Evolutionary conservation across 192 early-diverging fungal genomes (phyloP), one percentile per base, ranked within the genome.

Genomic region (Entophlyctis luteolus): DNA sequence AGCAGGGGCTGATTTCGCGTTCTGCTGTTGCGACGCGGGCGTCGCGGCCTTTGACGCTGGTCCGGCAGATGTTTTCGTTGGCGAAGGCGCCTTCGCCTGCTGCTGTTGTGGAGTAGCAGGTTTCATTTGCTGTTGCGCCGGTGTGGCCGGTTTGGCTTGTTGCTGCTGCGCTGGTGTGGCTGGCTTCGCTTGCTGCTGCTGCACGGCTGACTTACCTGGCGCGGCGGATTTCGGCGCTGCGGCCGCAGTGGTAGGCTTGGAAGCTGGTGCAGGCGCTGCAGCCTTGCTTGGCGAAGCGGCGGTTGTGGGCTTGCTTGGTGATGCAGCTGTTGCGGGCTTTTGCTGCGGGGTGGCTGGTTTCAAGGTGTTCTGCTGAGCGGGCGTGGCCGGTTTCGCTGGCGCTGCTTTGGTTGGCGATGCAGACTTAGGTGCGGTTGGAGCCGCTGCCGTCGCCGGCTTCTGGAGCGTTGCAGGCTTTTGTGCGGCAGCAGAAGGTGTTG

Each of bases 301-400:
- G 35, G 47, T 18, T 25, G 48, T 63, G 8, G 42, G 8, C 3
- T 29, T n/a, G 38, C 47, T 45, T 31, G 42, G 32, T 14, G 6
- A 12, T 66, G 39, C 23, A 48, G 33, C 42, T 4, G 18, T 27
- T 28, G 55, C 28, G 55, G 28, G 8, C 29, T n/a, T 18, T 52
- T 14, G 50, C 18, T 27, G 25, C 32, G 60, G 60, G 34, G 60
- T 48, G 8, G 63, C 63, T 20, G 63, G 1, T 48, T 66, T 66
- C 12, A 23, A 6, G 20, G 63, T 22, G 8, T 6, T 14, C 4
- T n/a, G n/a, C n/a, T n/a, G n/a, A n/a, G 42, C 42, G 20, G 54
- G 31, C 54, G 29, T 55, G 5, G 36, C 54, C 14, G 54, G 54
- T 34, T n/a, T n/a, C n/a, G 54, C 38, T 42, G 57, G 57, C 16